Percentiles rank a stretch among this genome's conserved stretches.
Conservation (phyloP, 345 rosid species). For the thale cress (Arabidopsis thaliana) region DNA sequence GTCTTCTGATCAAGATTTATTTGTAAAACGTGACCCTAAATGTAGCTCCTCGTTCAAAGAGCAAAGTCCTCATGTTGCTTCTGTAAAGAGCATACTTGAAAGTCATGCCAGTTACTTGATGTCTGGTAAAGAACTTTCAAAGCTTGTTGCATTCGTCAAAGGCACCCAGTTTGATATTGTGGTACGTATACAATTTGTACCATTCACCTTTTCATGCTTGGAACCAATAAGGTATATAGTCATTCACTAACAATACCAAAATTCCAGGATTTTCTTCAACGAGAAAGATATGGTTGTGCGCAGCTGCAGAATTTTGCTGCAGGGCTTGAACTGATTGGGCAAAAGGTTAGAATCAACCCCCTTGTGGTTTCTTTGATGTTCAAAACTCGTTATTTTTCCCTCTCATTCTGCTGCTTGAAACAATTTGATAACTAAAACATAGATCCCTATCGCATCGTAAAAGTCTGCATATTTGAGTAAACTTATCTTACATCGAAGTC, state of each 20-base stretch:
- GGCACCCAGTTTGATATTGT: conserved; percentile 99
- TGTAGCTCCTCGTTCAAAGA: conserved; percentile 80
- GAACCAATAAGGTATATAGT: conserved; percentile 24
- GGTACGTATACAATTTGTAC: conserved; percentile 56
- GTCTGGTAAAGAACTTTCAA: conserved; percentile 97
- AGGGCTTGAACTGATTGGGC: conserved; percentile 87
- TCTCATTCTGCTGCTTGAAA: conserved; percentile 2
- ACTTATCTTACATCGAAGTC: background rate
- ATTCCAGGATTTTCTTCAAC: conserved; percentile 90
- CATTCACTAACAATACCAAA: conserved; percentile 9
- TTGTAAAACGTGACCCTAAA: conserved; percentile 28
- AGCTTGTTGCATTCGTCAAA: conserved; percentile 97
- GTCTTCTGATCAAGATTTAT: conserved; percentile 16
- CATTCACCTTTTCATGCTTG: conserved; percentile 11
- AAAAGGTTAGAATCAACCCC: conserved; percentile 57
- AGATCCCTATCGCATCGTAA: background rate
- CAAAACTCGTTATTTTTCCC: background rate
- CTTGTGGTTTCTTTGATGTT: conserved; percentile 3
- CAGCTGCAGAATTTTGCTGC: conserved; percentile 90
- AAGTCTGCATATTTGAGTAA: background rate
- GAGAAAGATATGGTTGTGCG: conserved; percentile 87
- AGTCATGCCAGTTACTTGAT: conserved; percentile 95
- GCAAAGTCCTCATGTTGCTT: conserved; percentile 85
- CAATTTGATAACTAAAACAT: background rate
- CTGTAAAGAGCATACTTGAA: conserved; percentile 90